Evolutionary conservation across 352 stramenopile genomes (phyloP).

Genomic region (Thraustochytrium sp.): DNA sequence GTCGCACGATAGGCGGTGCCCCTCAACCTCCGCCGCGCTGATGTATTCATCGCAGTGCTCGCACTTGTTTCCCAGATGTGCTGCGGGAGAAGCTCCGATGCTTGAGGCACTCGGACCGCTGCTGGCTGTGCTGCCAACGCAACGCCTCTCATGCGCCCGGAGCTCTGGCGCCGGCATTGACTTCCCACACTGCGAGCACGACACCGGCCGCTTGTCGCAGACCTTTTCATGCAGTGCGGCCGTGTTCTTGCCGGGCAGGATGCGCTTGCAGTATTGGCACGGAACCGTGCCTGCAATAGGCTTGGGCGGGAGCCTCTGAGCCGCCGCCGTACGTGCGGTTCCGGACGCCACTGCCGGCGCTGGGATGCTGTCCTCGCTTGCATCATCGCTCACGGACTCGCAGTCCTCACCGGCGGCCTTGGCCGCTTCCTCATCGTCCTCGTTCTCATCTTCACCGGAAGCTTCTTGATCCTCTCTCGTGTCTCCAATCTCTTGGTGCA

Average conservation of each 20-base stretch:
- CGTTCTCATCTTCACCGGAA: not conserved
- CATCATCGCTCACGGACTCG: too few relatives aligned
- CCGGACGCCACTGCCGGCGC: too few relatives aligned
- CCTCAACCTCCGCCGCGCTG: not conserved
- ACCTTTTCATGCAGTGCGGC: conserved; percentile 32
- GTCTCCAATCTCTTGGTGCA: too few relatives aligned
- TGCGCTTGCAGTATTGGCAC: conserved; percentile 23
- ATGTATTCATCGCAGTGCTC: conserved; percentile 17
- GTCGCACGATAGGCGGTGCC: not conserved
- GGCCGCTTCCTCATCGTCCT: not conserved
- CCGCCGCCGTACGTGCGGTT: not conserved
- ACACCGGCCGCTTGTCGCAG: conserved; percentile 3
- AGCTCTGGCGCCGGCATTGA: not conserved
- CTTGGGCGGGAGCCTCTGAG: not conserved
- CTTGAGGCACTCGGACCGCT: not conserved
- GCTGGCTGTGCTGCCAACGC: not conserved
- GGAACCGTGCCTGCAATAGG: not conserved
- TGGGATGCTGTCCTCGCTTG: too few relatives aligned
- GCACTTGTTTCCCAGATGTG: not conserved
- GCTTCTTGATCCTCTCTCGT: too few relatives aligned
- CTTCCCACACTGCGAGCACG: not conserved
- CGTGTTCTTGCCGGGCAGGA: conserved; percentile 32
- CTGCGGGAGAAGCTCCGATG: not conserved
- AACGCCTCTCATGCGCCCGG: not conserved
- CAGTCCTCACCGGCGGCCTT: too few relatives aligned